Evolutionary conservation across 305 asterid species (phyloP).

Genomic region (Withania somnifera): DNA sequence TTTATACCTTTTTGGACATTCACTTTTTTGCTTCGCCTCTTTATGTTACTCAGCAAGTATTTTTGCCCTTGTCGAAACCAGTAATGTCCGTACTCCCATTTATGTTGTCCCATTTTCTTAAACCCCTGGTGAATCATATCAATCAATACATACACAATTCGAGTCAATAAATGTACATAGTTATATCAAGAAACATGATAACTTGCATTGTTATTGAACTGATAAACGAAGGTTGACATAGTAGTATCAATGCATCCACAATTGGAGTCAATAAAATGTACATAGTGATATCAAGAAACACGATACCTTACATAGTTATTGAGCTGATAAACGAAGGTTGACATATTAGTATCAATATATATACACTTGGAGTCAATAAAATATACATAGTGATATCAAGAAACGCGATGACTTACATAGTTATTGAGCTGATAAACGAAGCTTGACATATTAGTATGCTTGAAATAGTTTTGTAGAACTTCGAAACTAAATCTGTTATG

Average conservation of each 20-base stretch:
- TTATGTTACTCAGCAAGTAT: conserved; percentile 34
- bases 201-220: too few species aligned
- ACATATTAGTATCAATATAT: conserved; percentile 22
- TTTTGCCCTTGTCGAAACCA: conserved; percentile 39
- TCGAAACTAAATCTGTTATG: conserved; percentile 32
- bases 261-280: neutral
- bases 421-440: conserved; percentile 56
- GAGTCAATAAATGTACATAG: too few species aligned
- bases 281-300: neutral
- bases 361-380: neutral
- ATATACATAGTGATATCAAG: neutral
- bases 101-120: conserved; percentile 37
- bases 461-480: conserved; percentile 37
- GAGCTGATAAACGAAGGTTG: conserved; percentile 58
- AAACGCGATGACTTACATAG: conserved; percentile 29
- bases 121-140: conserved; percentile 36
- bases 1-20: neutral
- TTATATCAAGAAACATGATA: too few species aligned
- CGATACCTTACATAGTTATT: conserved; percentile 41
- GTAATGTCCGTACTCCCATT: conserved; percentile 40
- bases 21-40: conserved; percentile 10
- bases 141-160: too few species aligned
- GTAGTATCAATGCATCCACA: neutral
- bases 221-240: too few species aligned
- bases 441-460: conserved; percentile 47